Percentiles rank a stretch among this genome's conserved stretches.
Conservation (phyloP, 176 grass and related monocot genomes). For the Panicum miliaceum region DNA sequence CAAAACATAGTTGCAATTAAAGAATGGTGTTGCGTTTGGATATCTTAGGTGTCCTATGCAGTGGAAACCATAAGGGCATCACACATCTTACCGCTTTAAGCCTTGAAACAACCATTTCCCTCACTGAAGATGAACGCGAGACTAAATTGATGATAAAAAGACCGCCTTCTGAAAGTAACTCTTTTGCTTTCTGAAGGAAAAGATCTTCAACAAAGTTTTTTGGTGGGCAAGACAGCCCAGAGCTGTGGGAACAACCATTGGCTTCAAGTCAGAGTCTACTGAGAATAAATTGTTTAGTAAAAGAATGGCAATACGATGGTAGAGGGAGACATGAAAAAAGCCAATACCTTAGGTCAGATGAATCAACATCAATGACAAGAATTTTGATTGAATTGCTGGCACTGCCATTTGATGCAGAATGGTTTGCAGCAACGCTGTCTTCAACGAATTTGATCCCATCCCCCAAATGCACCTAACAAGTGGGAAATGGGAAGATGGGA, state of each 20-base stretch:
- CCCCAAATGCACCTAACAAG: slow-evolving; percentile 71
- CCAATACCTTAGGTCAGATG: slow-evolving; percentile 87
- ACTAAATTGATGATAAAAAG: slow-evolving; percentile 91
- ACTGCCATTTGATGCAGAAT: slow-evolving; percentile 45
- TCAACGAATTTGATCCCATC: slow-evolving; percentile 82
- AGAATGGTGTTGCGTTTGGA: not conserved
- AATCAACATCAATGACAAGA: slow-evolving; percentile 93
- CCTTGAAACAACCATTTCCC: slow-evolving; percentile 65
- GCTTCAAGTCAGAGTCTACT: slow-evolving; percentile 25
- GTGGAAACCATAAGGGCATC: not conserved
- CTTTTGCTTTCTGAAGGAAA: slow-evolving; percentile 67
- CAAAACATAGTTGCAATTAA: not conserved
- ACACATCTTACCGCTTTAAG: slow-evolving; percentile 65
- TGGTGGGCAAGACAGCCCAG: slow-evolving; percentile 82
- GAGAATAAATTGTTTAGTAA: slow-evolving; percentile 24
- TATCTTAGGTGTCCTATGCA: slow-evolving; percentile 9
- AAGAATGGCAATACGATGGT: not conserved
- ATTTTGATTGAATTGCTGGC: slow-evolving; percentile 55
- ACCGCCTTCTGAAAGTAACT: slow-evolving; percentile 68
- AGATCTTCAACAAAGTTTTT: slow-evolving; percentile 81
- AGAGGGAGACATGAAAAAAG: not conserved
- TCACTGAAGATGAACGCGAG: slow-evolving; percentile 63
- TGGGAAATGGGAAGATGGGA: not conserved
- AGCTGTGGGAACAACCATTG: slow-evolving; percentile 52
- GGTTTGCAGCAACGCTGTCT: slow-evolving; percentile 44